Evolutionary conservation across 2,329 filamentous ascomycete species (phyloP).

Genomic region (Neurospora sp.): DNA sequence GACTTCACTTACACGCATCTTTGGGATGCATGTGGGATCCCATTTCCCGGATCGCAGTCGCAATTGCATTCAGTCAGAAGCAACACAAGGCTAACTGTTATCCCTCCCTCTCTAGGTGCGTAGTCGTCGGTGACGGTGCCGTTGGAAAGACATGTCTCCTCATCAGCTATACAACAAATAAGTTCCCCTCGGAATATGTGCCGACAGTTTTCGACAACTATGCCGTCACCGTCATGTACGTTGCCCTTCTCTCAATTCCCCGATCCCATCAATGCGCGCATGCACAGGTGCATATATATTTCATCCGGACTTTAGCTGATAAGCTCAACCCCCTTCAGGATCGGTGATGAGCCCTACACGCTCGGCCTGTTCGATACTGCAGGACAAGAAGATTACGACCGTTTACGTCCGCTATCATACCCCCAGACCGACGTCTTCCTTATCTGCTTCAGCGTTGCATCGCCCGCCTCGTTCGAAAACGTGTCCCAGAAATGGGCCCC

Average conservation of each 20-base stretch:
- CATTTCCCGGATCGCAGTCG: not conserved
- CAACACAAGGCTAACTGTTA: constrained; percentile 7
- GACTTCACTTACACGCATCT: constrained; percentile 5
- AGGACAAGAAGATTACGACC: constrained; percentile 98
- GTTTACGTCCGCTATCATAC: constrained; percentile 90
- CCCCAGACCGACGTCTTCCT: constrained; percentile 98
- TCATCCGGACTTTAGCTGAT: constrained; percentile 8
- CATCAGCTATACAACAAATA: constrained; percentile 99
- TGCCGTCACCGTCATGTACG: constrained; percentile 98
- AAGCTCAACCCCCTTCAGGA: constrained; percentile 48
- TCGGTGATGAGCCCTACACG: constrained; percentile 97
- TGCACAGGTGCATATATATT: constrained; percentile 1
- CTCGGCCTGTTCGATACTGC: constrained; percentile 96
- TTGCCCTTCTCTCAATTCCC: constrained; percentile 21
- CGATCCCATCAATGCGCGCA: constrained; percentile 8
- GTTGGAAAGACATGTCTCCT: constrained; percentile 98
- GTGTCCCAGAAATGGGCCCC: constrained; percentile 98
- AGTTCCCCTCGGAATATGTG: constrained; percentile 99
- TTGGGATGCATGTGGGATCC: constrained; percentile 3
- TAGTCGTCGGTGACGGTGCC: constrained; percentile 98
- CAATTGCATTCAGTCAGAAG: not conserved
- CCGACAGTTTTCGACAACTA: constrained; percentile 99
- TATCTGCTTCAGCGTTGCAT: constrained; percentile 97
- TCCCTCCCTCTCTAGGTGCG: constrained; percentile 55
- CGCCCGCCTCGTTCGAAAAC: constrained; percentile 97